Base-by-base conservation (phyloP, 768 basidiomycete genomes). In the Mycena kentingensis region DNA sequence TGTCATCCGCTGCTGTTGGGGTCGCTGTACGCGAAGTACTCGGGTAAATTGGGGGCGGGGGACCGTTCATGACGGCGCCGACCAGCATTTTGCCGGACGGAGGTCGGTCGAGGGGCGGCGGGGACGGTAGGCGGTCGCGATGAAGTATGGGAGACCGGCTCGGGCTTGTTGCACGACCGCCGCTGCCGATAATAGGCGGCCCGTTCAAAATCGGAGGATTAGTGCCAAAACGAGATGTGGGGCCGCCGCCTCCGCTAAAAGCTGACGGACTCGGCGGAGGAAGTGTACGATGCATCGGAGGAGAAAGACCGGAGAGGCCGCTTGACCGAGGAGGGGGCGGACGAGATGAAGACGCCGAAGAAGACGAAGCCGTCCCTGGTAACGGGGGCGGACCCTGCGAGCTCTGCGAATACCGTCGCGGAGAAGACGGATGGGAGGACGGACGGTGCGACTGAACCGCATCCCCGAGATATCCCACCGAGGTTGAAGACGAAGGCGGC, bases 321-420 rank as follows among this genome's bases (percentile, higher is more conserved):
- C 58, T 59, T 1, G 58, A 47, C 2, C 54, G 53, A 16, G 67
- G 59, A 3, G 71, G 67, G 18, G 67, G 60, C 5, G 71, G 68
- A 5, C 67, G 60, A 11, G 57, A 49, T 11, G 55, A 60, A 6
- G 61, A 54, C 19, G 58, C 35, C 25, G 53, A 21, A n/a, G 60
- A 52, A 16, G 51, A 62, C 60, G 62, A 60, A 8, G 21, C 12
- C 11, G 13, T n/a, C n/a, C n/a, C 22, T 24, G 41, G 41, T 25
- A 42, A 25, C 6, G 49, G 51, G 16, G 46, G 52, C 12, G 56
- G 57, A 13, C 36, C 54, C 26, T 59, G 58, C 5, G 49, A 48
- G 29, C 50, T 59, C 29, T 59, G 58, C 16, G 58, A 59, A 39
- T 59, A 59, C 32, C 58, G 58, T n/a, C 58, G 52, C 8, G 58